These are phyloP conservation scores for Chlorophyllum brunneum DNA, from an alignment of 768 basidiomycete species.

Conservation along the genomic window DNA sequence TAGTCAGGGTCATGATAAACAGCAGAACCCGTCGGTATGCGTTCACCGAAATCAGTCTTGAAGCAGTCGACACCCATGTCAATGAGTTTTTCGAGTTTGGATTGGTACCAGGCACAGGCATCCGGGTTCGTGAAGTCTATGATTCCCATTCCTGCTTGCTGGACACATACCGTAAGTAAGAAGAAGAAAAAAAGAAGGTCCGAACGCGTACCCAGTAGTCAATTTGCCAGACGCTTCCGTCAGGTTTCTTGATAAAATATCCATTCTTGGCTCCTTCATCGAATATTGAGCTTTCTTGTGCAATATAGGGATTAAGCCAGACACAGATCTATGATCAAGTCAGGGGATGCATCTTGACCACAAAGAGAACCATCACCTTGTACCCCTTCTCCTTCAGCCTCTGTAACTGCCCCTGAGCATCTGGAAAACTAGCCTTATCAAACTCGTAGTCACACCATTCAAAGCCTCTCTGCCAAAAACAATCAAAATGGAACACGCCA, in stretches of 20 bases:
- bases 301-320: conserved; percentile 42
- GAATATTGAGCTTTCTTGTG: conserved; percentile 36
- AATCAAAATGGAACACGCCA: conserved; percentile 44
- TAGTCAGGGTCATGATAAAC: conserved; percentile 25
- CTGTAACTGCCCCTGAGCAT: conserved; percentile 34
- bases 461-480: conserved; percentile 36
- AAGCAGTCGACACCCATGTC: conserved; percentile 40
- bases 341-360: not conserved
- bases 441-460: conserved; percentile 42
- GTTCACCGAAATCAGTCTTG: conserved; percentile 34
- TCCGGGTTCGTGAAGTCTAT: conserved; percentile 43
- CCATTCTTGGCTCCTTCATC: conserved; percentile 38
- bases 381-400: conserved; percentile 35
- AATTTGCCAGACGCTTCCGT: conserved; percentile 37
- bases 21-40: conserved; percentile 36
- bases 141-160: conserved; percentile 40
- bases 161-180: not conserved
- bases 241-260: conserved; percentile 42
- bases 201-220: conserved; percentile 34
- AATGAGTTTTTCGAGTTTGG: conserved; percentile 33
- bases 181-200: not conserved
- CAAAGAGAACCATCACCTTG: conserved; percentile 29
- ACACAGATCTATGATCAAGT: conserved; percentile 20
- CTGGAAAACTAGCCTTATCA: conserved; percentile 42
- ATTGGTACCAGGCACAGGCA: conserved; percentile 41